These are phyloP conservation scores for Kazachstania sp. DNA, from an alignment of 1,139 yeast species.

Conservation along the genomic window DNA sequence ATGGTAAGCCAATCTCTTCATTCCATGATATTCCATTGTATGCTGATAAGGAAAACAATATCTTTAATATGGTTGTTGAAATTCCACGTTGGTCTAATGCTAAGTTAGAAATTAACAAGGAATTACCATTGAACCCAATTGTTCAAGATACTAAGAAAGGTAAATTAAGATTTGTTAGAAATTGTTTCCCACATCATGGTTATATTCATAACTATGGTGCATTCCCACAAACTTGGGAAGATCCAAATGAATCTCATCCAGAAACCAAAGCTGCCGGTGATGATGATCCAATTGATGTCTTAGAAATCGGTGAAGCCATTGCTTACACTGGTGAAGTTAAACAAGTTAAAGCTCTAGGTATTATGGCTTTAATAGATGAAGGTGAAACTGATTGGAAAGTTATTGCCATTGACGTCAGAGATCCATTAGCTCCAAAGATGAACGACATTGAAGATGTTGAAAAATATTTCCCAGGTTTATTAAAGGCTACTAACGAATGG, in stretches of 20 bases:
- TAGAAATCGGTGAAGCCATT: conserved; percentile 75
- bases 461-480: conserved; percentile 67
- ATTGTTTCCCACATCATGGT: conserved; percentile 86
- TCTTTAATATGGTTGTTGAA: conserved; percentile 81
- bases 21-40: conserved; percentile 72
- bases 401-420: conserved; percentile 64
- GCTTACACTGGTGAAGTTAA: conserved; percentile 68
- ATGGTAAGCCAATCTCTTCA: conserved; percentile 62
- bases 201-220: conserved; percentile 92
- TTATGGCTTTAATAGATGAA: conserved; percentile 81
- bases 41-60: conserved; percentile 53
- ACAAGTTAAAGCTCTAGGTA: conserved; percentile 77
- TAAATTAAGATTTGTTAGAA: conserved; percentile 71
- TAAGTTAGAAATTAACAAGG: conserved; percentile 73
- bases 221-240: conserved; percentile 94
- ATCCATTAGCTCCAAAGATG: conserved; percentile 65
- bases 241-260: conserved; percentile 59
- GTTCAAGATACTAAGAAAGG: conserved; percentile 83
- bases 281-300: conserved; percentile 84
- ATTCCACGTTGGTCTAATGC: conserved; percentile 91
- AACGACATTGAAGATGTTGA: conserved; percentile 72
- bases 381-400: conserved; percentile 95
- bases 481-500: conserved; percentile 83
- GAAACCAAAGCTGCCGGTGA: conserved; percentile 81
- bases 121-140: conserved; percentile 64